Conservation (phyloP, 805 yeast genomes). For the Metschnikowia kofuensis region DNA sequence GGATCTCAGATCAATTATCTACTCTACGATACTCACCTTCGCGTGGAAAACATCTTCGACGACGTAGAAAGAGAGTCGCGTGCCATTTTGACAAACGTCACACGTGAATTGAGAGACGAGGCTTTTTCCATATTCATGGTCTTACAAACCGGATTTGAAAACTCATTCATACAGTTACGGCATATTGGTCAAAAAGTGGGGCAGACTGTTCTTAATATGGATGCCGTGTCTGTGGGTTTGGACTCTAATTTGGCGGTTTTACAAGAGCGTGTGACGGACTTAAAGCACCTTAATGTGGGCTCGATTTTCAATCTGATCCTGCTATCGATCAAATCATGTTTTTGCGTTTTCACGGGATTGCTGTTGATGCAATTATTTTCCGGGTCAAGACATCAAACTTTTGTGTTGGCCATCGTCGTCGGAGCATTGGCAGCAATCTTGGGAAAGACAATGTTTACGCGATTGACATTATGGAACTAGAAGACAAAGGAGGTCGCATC, state of each 20-base stretch:
- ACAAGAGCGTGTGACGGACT: conserved; percentile 4
- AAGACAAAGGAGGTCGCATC: neutral
- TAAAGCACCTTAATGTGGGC: neutral
- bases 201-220: conserved; percentile 5
- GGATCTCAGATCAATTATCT: no score
- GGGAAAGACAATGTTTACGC: neutral
- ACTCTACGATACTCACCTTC: conserved; percentile 6
- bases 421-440: conserved; percentile 1
- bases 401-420: neutral
- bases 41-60: conserved; percentile 1
- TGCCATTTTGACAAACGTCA: conserved; percentile 3
- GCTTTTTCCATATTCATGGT: conserved; percentile 7
- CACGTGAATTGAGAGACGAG: conserved; percentile 5
- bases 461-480: neutral
- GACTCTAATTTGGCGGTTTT: conserved; percentile 4
- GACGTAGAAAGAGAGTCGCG: conserved; percentile 3
- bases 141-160: conserved; percentile 3
- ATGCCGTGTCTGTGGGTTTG: conserved; percentile 4
- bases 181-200: conserved; percentile 3
- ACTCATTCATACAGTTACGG: conserved; percentile 1
- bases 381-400: neutral
- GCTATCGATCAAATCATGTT: neutral
- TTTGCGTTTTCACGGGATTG: neutral
- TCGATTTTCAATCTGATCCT: conserved; percentile 1
- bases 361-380: neutral